phyloP scores from a whole-genome alignment of 2,329 filamentous ascomycete genomes.

The Aphanocladium album region DNA sequence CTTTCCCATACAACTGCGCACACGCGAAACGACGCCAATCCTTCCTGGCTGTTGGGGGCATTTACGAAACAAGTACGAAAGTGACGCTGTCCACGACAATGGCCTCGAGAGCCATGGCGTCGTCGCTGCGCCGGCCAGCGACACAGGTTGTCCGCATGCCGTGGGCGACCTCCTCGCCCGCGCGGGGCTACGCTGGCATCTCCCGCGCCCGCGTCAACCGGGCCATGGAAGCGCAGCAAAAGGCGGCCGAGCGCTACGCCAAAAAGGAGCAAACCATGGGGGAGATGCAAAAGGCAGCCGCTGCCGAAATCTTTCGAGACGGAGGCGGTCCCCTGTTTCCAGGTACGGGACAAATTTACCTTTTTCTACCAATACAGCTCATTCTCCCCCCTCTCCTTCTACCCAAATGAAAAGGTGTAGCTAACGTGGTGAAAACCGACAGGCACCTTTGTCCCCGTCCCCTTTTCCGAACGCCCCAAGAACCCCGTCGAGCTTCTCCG shows the following conservation, averaged over 20 bases:
- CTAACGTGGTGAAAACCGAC: background rate
- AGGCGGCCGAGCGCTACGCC: constrained; percentile 18
- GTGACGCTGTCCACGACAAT: background rate
- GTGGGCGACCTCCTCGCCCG: background rate
- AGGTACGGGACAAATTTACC: constrained; percentile 17
- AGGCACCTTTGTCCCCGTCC: constrained; percentile 47
- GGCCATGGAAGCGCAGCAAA: background rate
- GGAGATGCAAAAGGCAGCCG: constrained; percentile 25
- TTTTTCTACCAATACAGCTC: no score
- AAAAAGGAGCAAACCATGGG: constrained; percentile 26
- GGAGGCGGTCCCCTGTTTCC: constrained; percentile 31
- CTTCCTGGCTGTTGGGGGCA: background rate
- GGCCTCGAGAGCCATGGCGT: background rate
- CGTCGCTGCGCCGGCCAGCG: constrained; percentile 4
- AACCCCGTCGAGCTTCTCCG: constrained; percentile 23
- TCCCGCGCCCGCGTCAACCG: constrained; percentile 2
- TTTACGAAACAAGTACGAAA: background rate
- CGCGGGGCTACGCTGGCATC: background rate
- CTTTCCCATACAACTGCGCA: no score
- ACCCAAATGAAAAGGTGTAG: no score
- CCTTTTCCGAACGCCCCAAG: constrained; percentile 30
- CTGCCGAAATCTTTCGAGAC: constrained; percentile 29
- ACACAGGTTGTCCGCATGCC: background rate
- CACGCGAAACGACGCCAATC: background rate
- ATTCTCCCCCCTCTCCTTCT: no score